A percentile compares a stretch with the other conserved stretches of the same genome.
Evolutionary conservation across 768 basidiomycete genomes (phyloP).

Genomic region (Macrolepiota dolichaula): DNA sequence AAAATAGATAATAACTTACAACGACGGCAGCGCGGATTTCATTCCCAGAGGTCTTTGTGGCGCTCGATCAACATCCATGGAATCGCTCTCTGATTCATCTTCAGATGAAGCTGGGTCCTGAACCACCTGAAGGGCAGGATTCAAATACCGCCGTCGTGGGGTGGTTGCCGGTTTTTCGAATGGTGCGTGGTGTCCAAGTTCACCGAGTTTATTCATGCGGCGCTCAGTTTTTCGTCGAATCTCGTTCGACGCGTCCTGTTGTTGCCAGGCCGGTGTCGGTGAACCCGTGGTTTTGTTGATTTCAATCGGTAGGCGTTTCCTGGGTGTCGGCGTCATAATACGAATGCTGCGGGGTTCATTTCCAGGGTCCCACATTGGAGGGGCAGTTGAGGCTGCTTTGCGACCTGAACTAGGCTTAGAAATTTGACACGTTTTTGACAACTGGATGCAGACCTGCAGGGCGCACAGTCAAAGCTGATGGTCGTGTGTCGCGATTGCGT

Average conservation of each 20-base stretch:
- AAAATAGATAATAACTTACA: background rate
- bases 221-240: constrained; percentile 7
- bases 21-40: background rate
- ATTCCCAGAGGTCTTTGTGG: background rate
- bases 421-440: background rate
- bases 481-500: background rate
- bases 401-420: background rate
- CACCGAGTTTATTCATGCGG: constrained; percentile 6
- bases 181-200: background rate
- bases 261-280: constrained; percentile 9
- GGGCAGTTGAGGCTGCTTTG: constrained; percentile 1
- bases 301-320: constrained; percentile 5
- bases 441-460: background rate
- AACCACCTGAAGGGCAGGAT: constrained; percentile 1
- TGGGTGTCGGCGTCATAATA: constrained; percentile 4
- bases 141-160: constrained; percentile 1
- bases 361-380: constrained; percentile 9
- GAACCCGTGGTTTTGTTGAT: constrained; percentile 2
- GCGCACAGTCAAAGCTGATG: background rate
- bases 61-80: constrained; percentile 13
- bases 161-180: background rate
- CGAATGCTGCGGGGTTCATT: constrained; percentile 7
- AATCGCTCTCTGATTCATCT: background rate
- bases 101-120: background rate
- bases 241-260: constrained; percentile 9